Base-by-base conservation (phyloP, 2,329 filamentous ascomycete genomes). In the Pseudogymnoascus verrucosus region DNA sequence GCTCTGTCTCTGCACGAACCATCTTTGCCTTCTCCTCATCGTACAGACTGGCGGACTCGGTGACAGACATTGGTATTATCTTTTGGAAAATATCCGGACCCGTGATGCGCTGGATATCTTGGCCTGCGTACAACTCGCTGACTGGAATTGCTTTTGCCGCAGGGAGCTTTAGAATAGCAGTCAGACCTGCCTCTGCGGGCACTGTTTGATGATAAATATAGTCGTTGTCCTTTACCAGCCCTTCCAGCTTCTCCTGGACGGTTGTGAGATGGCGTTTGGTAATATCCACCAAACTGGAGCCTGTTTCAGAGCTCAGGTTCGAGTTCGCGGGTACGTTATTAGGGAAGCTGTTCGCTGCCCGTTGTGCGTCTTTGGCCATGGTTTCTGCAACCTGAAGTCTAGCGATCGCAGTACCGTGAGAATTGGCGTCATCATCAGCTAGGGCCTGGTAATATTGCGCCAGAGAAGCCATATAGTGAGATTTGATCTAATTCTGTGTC, bases 11-110 rank as follows among this genome's bases (percentile, higher is more conserved):
- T 2, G 93, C 93, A 64, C 95, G 86, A 42, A 97, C 87, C 64
- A 99, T 78, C 75, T 99, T 98, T 11, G 95, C 95, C 77, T 99
- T 99, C 75, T 99, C 95, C 76, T 99, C 95, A 68, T 98, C 95
- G 74, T 99, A 99, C 70, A 98, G 78, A 78, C 95, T 98, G 11
- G 95, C 95, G 23, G 91, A 96, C 75, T 99, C 93, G 0, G 95
- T 99, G 1, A 99, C 93, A 2, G 92, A 90, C 78, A 98, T 89
- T 0, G 95, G 95, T 1, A 98, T 91, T 65, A 99, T 96, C 75
- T 96, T 96, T 69, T 95, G 88, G 76, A 99, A 99, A 61, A 99
- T 89, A 72, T 99, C 95, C 0, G 95, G 93, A 0, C 96, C 96
- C 39, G 96, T 98, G 66, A 99, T 98, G 26, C 92, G 85, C 74